Evolutionary conservation across 331 rosid species (phyloP), one percentile per base, ranked within the genome.

Genomic region (Acacia concinna): DNA sequence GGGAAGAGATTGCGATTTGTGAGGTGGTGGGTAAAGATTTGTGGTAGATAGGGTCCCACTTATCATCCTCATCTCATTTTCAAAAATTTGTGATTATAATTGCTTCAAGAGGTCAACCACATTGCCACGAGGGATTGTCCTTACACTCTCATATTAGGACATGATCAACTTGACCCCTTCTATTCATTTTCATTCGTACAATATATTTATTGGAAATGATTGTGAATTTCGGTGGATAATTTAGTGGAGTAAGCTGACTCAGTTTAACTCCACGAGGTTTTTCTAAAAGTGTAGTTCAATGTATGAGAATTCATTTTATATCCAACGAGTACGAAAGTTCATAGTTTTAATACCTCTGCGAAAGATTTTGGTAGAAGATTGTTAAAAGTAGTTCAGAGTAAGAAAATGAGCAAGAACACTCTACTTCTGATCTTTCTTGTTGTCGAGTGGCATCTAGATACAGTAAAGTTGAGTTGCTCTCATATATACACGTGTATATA

Each of bases 21-120:
- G n/a, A 60, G 49, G 30, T 37, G 51, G 47, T 8, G 47, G 47
- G 25, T 3, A 37, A 8, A 44, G 71, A 66, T 34, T 10, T 20
- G 47, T n/a, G 30, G 23, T 35, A 10, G 28, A 35, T 66, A n/a
- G 69, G 88, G 88, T 65, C 88, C 84, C 88, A 75, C 86, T 85
- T 85, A 85, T 85, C 86, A 75, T 82, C 80, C 57, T 51, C 64
- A 46, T 71, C 68, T 57, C 54, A 62, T 75, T 82, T 79, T 79
- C 67, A 32, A 6, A 65, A 37, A 64, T 71, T 79, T 82, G 86
- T 82, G 88, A 85, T 38, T 78, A 56, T 46, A 52, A 85, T 73
- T 59, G 64, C n/a, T 73, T 35, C 47, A 49, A 23, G 78, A 60
- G 73, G 75, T 77, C 47, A 65, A 30, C 27, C 21, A 10, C 11